A percentile compares a stretch with the other conserved stretches of the same genome.
Evolutionary conservation across 1,284 basidiomycete species (phyloP).

Genomic region (Leccinum cinnamomeum): DNA sequence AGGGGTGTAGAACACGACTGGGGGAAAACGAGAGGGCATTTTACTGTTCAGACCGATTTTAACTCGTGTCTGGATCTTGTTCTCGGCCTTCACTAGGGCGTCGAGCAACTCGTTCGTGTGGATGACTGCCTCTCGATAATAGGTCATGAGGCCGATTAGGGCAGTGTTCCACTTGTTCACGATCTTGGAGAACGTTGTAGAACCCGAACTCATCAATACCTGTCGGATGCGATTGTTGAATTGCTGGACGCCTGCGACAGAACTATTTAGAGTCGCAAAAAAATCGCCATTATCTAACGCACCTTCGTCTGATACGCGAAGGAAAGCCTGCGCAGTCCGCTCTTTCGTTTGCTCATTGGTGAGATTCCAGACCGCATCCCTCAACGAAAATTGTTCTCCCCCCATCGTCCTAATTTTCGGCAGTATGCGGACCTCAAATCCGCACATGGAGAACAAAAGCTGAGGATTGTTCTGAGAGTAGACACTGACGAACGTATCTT

Average conservation of each 20-base stretch:
- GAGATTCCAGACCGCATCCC: slow-evolving; percentile 97
- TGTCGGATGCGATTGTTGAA: slow-evolving; percentile 78
- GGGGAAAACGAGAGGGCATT: slow-evolving; percentile 99
- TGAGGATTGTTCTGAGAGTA: slow-evolving; percentile 99
- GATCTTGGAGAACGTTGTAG: slow-evolving; percentile 98
- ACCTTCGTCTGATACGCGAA: slow-evolving; percentile 96
- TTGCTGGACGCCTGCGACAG: slow-evolving; percentile 76
- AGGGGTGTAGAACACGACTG: slow-evolving; percentile 94
- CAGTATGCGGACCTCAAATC: slow-evolving; percentile 96
- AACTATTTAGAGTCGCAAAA: slow-evolving; percentile 20
- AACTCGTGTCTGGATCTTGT: slow-evolving; percentile 99
- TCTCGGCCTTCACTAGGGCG: slow-evolving; percentile 93
- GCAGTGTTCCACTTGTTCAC: slow-evolving; percentile 99
- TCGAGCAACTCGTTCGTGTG: slow-evolving; percentile 96
- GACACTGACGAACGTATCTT: slow-evolving; percentile 94
- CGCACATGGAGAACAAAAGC: slow-evolving; percentile 96
- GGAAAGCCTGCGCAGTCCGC: slow-evolving; percentile 95
- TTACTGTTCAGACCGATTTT: slow-evolving; percentile 99
- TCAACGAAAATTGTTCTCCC: slow-evolving; percentile 94
- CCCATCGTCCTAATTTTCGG: slow-evolving; percentile 95
- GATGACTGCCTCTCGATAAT: slow-evolving; percentile 98
- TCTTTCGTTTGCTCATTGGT: slow-evolving; percentile 97
- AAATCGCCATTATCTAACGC: slow-evolving; percentile 7
- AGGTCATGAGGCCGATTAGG: slow-evolving; percentile 94
- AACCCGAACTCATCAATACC: slow-evolving; percentile 98